Percentiles rank a stretch among this genome's conserved stretches.
Conservation (phyloP, 495 filamentous ascomycete species). For the Penicillium goetzii region DNA sequence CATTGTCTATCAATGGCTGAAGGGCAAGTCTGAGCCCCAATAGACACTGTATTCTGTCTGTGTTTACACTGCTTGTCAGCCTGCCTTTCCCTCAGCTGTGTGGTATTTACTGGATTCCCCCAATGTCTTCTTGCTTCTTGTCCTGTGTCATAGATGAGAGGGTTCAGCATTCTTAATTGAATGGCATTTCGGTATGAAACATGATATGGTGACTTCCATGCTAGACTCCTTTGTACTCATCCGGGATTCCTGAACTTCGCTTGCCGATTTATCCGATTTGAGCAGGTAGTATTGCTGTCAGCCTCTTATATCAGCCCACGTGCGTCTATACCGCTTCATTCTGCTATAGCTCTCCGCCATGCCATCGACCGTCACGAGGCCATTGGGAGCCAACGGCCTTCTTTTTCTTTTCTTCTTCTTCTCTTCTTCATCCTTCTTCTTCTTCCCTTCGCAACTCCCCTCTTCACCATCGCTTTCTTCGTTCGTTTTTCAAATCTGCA, state of each 20-base stretch:
- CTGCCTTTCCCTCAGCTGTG: not conserved
- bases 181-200: not conserved
- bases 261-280: not conserved
- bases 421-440: not conserved
- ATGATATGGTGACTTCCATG: not conserved
- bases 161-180: not conserved
- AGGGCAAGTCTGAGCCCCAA: conserved; percentile 39
- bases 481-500: not conserved
- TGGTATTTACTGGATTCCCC: conserved; percentile 5
- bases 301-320: too few species aligned
- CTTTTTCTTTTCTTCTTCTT: too few species aligned
- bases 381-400: not conserved
- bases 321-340: too few species aligned
- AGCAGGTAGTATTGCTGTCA: too few species aligned
- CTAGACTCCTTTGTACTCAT: not conserved
- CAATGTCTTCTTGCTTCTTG: not conserved
- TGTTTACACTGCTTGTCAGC: not conserved
- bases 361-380: not conserved
- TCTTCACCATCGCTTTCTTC: not conserved
- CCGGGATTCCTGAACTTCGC: not conserved
- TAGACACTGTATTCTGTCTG: not conserved
- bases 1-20: conserved; percentile 78
- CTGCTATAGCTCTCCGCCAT: too few species aligned
- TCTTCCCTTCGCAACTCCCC: not conserved
- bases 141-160: conserved; percentile 12